Conservation (phyloP, 495 filamentous ascomycete genomes). For the Talaromyces wortmannii region DNA sequence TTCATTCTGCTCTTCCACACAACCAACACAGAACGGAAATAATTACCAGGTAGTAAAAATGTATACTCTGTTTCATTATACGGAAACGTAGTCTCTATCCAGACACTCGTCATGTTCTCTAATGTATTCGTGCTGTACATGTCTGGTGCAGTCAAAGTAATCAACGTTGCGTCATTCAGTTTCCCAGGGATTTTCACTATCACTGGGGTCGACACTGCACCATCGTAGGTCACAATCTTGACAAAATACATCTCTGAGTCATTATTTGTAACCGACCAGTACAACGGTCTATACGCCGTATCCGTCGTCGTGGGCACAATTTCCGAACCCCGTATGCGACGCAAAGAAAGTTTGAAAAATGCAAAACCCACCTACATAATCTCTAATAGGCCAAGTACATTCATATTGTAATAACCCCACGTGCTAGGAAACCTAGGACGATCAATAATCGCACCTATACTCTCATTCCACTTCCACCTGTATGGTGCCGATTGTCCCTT, state of each 20-base stretch:
- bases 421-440: constrained; percentile 53
- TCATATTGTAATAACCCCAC: constrained; percentile 56
- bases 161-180: background rate
- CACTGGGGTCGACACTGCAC: background rate
- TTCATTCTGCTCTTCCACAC: too few species aligned
- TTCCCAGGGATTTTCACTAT: background rate
- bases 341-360: background rate
- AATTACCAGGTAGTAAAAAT: background rate
- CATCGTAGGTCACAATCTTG: background rate
- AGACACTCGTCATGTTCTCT: background rate
- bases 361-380: background rate
- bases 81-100: background rate
- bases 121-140: background rate
- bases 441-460: constrained; percentile 56
- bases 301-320: background rate
- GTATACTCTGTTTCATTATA: background rate
- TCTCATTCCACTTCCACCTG: constrained; percentile 64
- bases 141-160: background rate
- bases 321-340: background rate
- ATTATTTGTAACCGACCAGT: background rate
- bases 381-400: constrained; percentile 44
- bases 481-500: constrained; percentile 45
- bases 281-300: background rate
- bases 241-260: background rate
- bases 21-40: background rate